phyloP scores from a whole-genome alignment of 2,329 filamentous ascomycete species.

The Monilinia aucupariae region DNA sequence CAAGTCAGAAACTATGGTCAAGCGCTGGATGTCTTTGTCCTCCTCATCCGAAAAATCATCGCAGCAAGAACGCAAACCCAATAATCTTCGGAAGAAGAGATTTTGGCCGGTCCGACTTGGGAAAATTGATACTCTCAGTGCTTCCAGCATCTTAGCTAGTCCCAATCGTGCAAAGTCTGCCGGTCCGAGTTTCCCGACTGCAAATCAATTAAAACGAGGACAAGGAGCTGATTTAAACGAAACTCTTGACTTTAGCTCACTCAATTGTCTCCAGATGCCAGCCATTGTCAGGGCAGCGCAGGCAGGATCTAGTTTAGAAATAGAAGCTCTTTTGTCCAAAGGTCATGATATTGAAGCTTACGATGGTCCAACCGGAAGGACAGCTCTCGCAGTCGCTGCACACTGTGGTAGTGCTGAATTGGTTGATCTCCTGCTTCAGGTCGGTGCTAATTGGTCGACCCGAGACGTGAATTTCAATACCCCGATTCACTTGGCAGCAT shows the following conservation, averaged over 20 bases:
- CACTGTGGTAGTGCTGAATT: conserved; percentile 3
- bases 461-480: not conserved
- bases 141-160: too few species aligned
- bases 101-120: too few species aligned
- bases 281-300: not conserved
- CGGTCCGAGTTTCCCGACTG: not conserved
- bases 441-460: not conserved
- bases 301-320: conserved; percentile 3
- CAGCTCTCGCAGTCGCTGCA: conserved; percentile 6
- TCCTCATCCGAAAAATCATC: conserved; percentile 11
- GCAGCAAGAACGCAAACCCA: not conserved
- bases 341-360: not conserved
- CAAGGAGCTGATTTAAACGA: too few species aligned
- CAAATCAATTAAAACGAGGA: not conserved
- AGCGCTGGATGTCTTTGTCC: conserved; percentile 2
- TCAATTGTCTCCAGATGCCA: too few species aligned
- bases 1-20: conserved; percentile 8
- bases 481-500: conserved; percentile 8
- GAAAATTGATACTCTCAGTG: too few species aligned
- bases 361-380: not conserved
- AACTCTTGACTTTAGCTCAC: too few species aligned
- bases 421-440: conserved; percentile 1
- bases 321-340: not conserved
- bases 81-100: too few species aligned
- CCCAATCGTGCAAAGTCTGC: not conserved